These are phyloP conservation scores for Zoysia japonica DNA, from an alignment of 176 grass and related monocot species.

Conservation along the genomic window DNA sequence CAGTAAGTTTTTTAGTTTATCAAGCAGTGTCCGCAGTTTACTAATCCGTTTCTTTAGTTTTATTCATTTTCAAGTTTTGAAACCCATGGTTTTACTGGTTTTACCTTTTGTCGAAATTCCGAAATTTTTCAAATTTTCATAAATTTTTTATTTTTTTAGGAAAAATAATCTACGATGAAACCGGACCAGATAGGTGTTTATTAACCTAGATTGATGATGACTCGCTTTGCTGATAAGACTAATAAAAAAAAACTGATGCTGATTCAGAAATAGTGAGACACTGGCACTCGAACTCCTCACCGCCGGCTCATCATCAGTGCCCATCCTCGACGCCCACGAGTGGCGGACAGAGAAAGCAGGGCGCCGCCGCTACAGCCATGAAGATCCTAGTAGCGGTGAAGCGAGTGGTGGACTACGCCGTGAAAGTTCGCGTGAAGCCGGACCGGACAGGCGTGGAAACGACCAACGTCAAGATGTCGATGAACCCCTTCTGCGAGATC, in stretches of 20 bases:
- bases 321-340: neutral
- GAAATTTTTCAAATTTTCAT: no score
- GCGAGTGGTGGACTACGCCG: slow-evolving; percentile 92
- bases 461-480: slow-evolving; percentile 84
- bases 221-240: no score
- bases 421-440: slow-evolving; percentile 78
- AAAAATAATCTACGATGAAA: no score
- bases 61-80: no score
- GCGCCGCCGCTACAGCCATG: slow-evolving; percentile 32
- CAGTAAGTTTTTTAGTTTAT: no score
- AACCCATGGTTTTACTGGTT: no score
- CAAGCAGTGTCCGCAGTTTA: no score
- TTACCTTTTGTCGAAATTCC: no score
- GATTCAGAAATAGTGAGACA: slow-evolving; percentile 38
- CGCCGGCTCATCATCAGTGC: neutral
- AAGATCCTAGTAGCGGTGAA: slow-evolving; percentile 94
- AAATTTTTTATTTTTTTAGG: no score
- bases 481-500: slow-evolving; percentile 99
- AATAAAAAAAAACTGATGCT: neutral
- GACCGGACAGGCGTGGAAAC: slow-evolving; percentile 84
- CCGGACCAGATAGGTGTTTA: no score
- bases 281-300: slow-evolving; percentile 34
- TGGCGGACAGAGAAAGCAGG: neutral
- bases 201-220: neutral
- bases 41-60: no score